phyloP scores from a whole-genome alignment of 495 filamentous ascomycete genomes.

The Pyrenopolyporus hunteri region DNA sequence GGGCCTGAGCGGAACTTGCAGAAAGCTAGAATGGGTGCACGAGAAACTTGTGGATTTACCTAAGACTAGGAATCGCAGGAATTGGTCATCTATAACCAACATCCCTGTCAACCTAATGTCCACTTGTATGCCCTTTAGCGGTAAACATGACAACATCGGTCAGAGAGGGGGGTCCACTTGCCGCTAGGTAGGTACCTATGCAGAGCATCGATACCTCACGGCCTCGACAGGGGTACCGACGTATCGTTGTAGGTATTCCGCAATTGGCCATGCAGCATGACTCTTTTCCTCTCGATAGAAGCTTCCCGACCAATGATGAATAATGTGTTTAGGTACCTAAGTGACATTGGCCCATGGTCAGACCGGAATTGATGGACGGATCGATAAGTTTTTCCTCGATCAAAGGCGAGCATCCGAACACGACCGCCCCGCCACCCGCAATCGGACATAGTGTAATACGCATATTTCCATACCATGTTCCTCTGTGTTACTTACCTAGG shows the following conservation, averaged over 20 bases:
- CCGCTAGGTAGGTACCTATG: slow-evolving; percentile 18
- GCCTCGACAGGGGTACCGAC: slow-evolving; percentile 12
- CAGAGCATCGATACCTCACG: slow-evolving; percentile 9
- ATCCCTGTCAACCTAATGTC: slow-evolving; percentile 4
- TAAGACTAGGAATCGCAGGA: too few species aligned
- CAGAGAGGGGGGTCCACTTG: slow-evolving; percentile 3
- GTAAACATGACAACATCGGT: slow-evolving; percentile 19
- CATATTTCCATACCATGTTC: not conserved
- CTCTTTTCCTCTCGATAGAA: slow-evolving; percentile 7
- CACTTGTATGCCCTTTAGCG: not conserved
- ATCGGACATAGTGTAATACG: slow-evolving; percentile 15
- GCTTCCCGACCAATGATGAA: slow-evolving; percentile 18
- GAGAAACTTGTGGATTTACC: too few species aligned
- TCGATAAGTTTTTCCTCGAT: not conserved
- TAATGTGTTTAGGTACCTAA: too few species aligned
- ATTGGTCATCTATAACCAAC: not conserved
- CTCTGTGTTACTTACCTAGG: not conserved
- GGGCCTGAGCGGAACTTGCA: not conserved
- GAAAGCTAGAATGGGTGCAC: too few species aligned
- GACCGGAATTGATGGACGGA: slow-evolving; percentile 10
- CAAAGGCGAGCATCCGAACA: slow-evolving; percentile 20
- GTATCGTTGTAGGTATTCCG: not conserved
- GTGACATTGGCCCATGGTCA: not conserved
- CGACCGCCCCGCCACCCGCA: slow-evolving; percentile 24
- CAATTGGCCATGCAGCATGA: slow-evolving; percentile 1